Evolutionary conservation across 1,284 basidiomycete genomes (phyloP).

Genomic region (Mrakiaceae sp.): DNA sequence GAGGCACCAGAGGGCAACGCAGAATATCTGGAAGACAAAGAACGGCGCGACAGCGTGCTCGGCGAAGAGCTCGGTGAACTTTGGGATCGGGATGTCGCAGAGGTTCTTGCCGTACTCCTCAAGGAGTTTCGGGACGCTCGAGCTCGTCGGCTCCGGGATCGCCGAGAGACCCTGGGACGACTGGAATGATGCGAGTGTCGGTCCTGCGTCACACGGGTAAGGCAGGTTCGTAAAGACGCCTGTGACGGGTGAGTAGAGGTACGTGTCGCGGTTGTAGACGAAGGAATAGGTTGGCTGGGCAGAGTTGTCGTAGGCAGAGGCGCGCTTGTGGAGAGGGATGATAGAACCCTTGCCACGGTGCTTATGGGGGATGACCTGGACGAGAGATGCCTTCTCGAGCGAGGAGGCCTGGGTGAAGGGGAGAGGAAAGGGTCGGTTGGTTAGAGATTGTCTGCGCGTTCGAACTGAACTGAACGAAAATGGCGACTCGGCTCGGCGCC

Average conservation of each 20-base stretch:
- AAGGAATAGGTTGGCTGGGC: slow-evolving; percentile 59
- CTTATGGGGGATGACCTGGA: slow-evolving; percentile 70
- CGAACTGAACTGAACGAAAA: not conserved
- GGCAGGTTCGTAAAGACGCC: slow-evolving; percentile 71
- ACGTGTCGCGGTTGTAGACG: slow-evolving; percentile 92
- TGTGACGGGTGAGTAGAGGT: slow-evolving; percentile 53
- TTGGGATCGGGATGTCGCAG: slow-evolving; percentile 89
- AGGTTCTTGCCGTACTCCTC: slow-evolving; percentile 76
- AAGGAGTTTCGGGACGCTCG: slow-evolving; percentile 35
- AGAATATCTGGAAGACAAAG: slow-evolving; percentile 94
- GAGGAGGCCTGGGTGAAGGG: slow-evolving; percentile 44
- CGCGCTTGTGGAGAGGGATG: slow-evolving; percentile 58
- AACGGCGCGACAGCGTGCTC: slow-evolving; percentile 92
- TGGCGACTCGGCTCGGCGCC: not conserved
- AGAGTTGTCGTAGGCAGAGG: slow-evolving; percentile 29
- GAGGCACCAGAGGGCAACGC: slow-evolving; percentile 86
- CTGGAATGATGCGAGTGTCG: slow-evolving; percentile 59
- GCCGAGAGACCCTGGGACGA: slow-evolving; percentile 41
- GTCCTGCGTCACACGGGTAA: slow-evolving; percentile 72
- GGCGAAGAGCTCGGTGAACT: slow-evolving; percentile 72
- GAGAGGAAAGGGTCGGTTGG: not conserved
- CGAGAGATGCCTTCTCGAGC: slow-evolving; percentile 61
- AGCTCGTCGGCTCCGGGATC: slow-evolving; percentile 25
- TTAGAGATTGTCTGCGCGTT: not conserved
- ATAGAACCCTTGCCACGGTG: slow-evolving; percentile 90